A percentile compares a stretch with the other conserved stretches of the same genome.
Evolutionary conservation across 805 yeast genomes (phyloP).

Genomic region (Candida bentonensis): DNA sequence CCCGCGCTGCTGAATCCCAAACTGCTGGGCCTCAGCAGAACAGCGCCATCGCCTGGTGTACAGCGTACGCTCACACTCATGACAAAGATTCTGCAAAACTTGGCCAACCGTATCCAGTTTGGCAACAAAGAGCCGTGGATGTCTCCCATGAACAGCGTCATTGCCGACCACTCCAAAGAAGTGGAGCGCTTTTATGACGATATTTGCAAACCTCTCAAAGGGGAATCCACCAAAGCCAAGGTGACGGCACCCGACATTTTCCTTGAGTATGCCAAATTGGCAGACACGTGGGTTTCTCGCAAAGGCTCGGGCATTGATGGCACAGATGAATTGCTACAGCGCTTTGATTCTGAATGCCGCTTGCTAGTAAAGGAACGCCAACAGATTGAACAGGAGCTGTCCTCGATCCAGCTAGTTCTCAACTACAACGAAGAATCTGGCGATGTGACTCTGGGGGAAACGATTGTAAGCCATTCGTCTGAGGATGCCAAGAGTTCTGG

Average conservation of each 20-base stretch:
- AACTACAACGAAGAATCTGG: not conserved
- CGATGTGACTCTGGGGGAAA: not conserved
- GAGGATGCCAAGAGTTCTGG: not conserved
- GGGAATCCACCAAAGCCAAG: not conserved
- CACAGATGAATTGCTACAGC: not conserved
- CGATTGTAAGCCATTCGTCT: too few relatives aligned
- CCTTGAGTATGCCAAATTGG: slow-evolving; percentile 21
- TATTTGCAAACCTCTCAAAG: slow-evolving; percentile 19
- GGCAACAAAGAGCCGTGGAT: slow-evolving; percentile 78
- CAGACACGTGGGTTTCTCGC: slow-evolving; percentile 4
- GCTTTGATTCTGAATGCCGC: not conserved
- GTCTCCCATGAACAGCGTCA: slow-evolving; percentile 52
- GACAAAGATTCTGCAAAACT: slow-evolving; percentile 59
- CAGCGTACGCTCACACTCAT: slow-evolving; percentile 71
- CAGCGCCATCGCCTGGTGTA: slow-evolving; percentile 55
- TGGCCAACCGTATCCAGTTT: slow-evolving; percentile 64
- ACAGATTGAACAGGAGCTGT: not conserved
- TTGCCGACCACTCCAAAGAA: slow-evolving; percentile 42
- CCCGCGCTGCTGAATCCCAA: slow-evolving; percentile 90
- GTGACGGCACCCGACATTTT: slow-evolving; percentile 9
- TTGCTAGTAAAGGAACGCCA: not conserved
- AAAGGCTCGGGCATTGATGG: not conserved
- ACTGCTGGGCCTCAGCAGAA: slow-evolving; percentile 54
- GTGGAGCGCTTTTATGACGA: slow-evolving; percentile 56
- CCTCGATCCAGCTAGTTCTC: not conserved